Percentiles rank a stretch among this genome's conserved stretches.
Conservation (phyloP, 1,139 yeast genomes). For the Protomyces gravidus region DNA sequence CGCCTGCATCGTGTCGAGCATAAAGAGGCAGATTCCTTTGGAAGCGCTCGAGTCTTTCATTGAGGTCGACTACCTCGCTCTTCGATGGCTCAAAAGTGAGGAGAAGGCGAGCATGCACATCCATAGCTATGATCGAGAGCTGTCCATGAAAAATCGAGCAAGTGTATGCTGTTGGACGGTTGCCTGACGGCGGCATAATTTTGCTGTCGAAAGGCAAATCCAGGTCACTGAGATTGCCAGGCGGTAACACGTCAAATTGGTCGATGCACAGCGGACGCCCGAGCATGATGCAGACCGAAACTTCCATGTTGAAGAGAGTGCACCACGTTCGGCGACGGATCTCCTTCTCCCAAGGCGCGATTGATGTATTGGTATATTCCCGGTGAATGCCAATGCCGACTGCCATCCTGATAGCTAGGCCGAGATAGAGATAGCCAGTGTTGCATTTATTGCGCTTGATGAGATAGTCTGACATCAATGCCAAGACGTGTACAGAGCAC, state of each 20-base stretch:
- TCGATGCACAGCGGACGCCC: neutral
- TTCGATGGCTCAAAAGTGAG: neutral
- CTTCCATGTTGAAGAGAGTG: neutral
- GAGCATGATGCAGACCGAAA: neutral
- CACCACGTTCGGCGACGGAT: neutral
- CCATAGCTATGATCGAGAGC: neutral
- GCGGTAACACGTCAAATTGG: neutral
- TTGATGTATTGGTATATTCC: neutral
- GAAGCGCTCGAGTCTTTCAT: neutral
- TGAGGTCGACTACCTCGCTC: neutral
- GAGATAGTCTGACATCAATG: neutral
- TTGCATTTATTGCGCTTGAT: neutral
- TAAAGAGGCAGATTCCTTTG: neutral
- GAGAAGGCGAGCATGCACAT: neutral
- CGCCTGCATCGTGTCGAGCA: neutral
- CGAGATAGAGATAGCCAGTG: neutral
- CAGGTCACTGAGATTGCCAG: neutral
- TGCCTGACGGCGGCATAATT: neutral
- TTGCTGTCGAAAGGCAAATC: neutral
- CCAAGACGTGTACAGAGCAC: neutral
- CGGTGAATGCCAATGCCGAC: neutral
- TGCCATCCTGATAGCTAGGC: neutral
- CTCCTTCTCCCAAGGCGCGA: neutral
- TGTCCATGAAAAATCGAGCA: neutral
- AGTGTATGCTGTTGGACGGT: neutral